Percentiles rank a stretch among this genome's conserved stretches.
Conservation (phyloP, 768 basidiomycete species). For the Naganishia kalamii region DNA sequence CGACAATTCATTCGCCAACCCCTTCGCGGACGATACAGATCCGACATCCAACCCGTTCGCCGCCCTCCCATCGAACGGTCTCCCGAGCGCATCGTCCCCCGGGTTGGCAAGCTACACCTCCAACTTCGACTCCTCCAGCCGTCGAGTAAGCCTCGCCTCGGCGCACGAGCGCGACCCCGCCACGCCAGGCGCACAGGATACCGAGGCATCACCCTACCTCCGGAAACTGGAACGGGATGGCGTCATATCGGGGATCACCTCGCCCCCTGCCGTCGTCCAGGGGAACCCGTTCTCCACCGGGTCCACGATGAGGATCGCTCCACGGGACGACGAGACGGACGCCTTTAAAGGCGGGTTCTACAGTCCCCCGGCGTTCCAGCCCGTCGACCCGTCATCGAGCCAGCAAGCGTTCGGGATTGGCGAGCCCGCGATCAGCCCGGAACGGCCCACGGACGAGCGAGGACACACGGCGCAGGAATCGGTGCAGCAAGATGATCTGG, state of each 20-base stretch:
- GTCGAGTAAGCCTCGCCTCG: background rate
- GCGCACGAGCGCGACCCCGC: background rate
- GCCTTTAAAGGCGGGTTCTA: conserved; percentile 9
- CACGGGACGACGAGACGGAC: background rate
- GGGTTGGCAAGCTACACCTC: background rate
- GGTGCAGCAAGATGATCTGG: background rate
- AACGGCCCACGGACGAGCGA: no score
- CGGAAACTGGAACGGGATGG: conserved; percentile 12
- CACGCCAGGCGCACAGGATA: background rate
- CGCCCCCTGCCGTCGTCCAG: background rate
- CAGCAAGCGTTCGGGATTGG: background rate
- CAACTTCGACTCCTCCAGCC: background rate
- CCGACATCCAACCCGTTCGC: conserved; percentile 8
- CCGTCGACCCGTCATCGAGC: background rate
- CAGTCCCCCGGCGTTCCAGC: background rate
- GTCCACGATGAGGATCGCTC: background rate
- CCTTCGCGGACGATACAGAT: conserved; percentile 19
- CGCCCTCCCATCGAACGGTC: background rate
- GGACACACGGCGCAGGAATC: background rate
- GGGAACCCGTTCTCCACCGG: background rate
- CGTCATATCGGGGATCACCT: background rate
- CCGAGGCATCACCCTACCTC: background rate
- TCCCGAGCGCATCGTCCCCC: background rate
- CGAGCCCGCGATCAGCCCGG: background rate
- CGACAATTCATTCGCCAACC: conserved; percentile 25